Conservation (phyloP, 768 basidiomycete species). For the Mycena haematopus region DNA sequence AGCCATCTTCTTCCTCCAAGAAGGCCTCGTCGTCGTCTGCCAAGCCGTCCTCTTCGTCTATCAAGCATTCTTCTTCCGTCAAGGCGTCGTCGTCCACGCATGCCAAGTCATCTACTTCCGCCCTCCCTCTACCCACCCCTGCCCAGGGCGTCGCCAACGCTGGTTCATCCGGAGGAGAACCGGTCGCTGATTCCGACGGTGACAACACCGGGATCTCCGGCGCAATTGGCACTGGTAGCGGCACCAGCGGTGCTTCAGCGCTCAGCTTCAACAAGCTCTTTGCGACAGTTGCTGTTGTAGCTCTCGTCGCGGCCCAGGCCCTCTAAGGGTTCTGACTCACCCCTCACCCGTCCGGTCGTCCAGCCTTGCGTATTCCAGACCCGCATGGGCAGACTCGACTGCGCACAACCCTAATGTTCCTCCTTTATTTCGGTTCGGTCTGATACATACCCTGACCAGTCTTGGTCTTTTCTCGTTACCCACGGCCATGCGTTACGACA, state of each 20-base stretch:
- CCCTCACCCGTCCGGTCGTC: neutral
- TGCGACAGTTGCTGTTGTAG: constrained; percentile 2
- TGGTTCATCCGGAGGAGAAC: neutral
- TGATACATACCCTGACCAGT: neutral
- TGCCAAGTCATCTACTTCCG: neutral
- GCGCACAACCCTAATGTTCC: neutral
- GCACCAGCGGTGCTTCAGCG: constrained; percentile 9
- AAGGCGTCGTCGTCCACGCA: constrained; percentile 9
- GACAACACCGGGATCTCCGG: neutral
- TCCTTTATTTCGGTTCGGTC: neutral
- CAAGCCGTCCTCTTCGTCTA: neutral
- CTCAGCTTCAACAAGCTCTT: constrained; percentile 12
- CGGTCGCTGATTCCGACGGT: neutral
- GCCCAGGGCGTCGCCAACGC: constrained; percentile 8
- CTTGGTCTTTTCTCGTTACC: constrained; percentile 2
- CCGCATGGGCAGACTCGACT: neutral
- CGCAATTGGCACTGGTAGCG: constrained; percentile 2
- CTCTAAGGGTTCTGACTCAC: neutral
- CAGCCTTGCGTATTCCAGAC: neutral
- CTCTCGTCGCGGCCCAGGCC: constrained; percentile 7
- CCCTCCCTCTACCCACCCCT: neutral
- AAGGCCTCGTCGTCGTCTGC: constrained; percentile 3
- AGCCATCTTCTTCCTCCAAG: constrained; percentile 1
- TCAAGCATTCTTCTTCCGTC: constrained; percentile 8
- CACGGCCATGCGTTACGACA: constrained; percentile 1